These are phyloP conservation scores for Puccinia hordei DNA, from an alignment of 1,284 basidiomycete species.

Conservation along the genomic window DNA sequence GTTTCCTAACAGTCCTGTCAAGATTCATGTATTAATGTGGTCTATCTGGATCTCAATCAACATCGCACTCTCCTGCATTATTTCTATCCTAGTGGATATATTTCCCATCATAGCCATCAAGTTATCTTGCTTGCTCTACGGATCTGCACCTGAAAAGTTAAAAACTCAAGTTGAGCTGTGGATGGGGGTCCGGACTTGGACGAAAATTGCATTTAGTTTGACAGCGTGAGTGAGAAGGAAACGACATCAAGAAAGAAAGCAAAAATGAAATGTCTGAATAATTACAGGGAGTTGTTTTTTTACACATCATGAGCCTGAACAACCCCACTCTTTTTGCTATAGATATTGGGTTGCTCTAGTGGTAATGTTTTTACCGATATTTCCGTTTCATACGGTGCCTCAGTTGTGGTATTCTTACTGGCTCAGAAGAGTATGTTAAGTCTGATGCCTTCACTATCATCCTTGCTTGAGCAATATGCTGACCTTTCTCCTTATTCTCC, in stretches of 20 bases:
- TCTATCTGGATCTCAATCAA: constrained; percentile 35
- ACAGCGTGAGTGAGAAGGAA: constrained; percentile 21
- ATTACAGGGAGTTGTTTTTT: not conserved
- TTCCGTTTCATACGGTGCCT: constrained; percentile 13
- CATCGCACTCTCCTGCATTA: constrained; percentile 29
- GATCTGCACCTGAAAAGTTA: constrained; percentile 45
- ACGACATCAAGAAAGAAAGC: not conserved
- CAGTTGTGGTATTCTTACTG: constrained; percentile 31
- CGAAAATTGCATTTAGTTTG: constrained; percentile 40
- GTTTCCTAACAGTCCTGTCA: constrained; percentile 13
- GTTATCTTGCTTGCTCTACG: constrained; percentile 31
- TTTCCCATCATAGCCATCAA: constrained; percentile 37
- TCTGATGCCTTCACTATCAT: not conserved
- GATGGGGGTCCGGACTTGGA: constrained; percentile 42
- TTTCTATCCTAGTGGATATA: constrained; percentile 41
- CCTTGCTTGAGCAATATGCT: no score
- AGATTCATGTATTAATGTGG: constrained; percentile 30
- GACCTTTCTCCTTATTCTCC: constrained; percentile 1
- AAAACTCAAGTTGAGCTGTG: constrained; percentile 50
- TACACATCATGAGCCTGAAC: not conserved
- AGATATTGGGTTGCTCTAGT: constrained; percentile 31
- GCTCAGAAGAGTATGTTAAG: constrained; percentile 22
- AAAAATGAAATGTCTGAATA: not conserved
- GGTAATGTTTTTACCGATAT: constrained; percentile 42
- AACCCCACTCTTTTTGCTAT: not conserved